phyloP scores from a whole-genome alignment of 1,139 yeast species.

The Pichia sp. region DNA sequence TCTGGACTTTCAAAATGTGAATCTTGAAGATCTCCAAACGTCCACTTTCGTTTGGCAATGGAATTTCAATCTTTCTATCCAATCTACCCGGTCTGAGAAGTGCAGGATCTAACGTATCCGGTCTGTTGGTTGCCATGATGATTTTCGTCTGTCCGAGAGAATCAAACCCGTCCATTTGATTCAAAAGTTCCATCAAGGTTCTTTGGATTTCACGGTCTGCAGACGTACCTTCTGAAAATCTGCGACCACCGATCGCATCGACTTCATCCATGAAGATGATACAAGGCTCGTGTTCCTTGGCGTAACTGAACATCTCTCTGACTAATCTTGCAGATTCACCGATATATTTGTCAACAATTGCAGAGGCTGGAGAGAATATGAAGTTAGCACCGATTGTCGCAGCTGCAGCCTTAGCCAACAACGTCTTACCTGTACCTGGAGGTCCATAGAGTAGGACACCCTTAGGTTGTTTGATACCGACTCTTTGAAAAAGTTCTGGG shows the following conservation, averaged over 20 bases:
- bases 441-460: constrained; percentile 97
- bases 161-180: constrained; percentile 99
- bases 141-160: constrained; percentile 95
- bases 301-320: constrained; percentile 98
- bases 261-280: constrained; percentile 99
- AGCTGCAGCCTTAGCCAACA: constrained; percentile 96
- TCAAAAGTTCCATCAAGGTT: constrained; percentile 94
- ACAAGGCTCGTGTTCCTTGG: constrained; percentile 97
- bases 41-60: constrained; percentile 95
- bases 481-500: constrained; percentile 92
- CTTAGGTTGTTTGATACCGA: constrained; percentile 97
- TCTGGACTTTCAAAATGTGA: constrained; percentile 80
- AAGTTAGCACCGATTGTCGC: constrained; percentile 98
- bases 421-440: constrained; percentile 98
- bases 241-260: constrained; percentile 98
- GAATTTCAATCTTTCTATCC: constrained; percentile 95
- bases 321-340: constrained; percentile 97
- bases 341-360: constrained; percentile 96
- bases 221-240: constrained; percentile 97
- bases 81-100: constrained; percentile 96
- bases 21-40: constrained; percentile 92
- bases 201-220: constrained; percentile 99
- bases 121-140: constrained; percentile 98
- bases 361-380: constrained; percentile 96
- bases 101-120: constrained; percentile 99